phyloP scores from a whole-genome alignment of 2,329 filamentous ascomycete species.

The Hirsutella minnesotensis region DNA sequence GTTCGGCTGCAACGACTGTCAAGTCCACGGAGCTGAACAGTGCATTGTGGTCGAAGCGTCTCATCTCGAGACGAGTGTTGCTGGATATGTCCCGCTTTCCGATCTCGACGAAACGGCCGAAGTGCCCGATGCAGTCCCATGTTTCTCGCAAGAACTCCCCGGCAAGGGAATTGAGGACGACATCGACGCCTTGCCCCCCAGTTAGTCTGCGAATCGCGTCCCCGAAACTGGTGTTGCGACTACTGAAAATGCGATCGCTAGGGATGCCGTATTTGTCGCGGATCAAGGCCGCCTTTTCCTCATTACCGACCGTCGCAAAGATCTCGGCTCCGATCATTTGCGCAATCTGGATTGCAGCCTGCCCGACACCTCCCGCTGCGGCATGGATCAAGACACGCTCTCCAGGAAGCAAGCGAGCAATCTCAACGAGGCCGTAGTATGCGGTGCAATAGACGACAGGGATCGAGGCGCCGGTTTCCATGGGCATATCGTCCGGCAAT shows the following conservation, averaged over 20 bases:
- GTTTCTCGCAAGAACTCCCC: slow-evolving; percentile 29
- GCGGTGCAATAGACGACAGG: slow-evolving; percentile 29
- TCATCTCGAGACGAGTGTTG: slow-evolving; percentile 33
- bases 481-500: slow-evolving; percentile 23
- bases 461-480: slow-evolving; percentile 25
- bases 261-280: slow-evolving; percentile 23
- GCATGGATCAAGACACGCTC: slow-evolving; percentile 27
- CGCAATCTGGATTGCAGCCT: slow-evolving; percentile 25
- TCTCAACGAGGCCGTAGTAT: slow-evolving; percentile 24
- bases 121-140: slow-evolving; percentile 29
- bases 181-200: slow-evolving; percentile 49
- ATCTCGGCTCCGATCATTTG: slow-evolving; percentile 26
- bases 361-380: slow-evolving; percentile 24
- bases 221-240: slow-evolving; percentile 12
- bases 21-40: slow-evolving; percentile 34
- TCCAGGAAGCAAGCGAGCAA: slow-evolving; percentile 23
- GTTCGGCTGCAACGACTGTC: slow-evolving; percentile 26
- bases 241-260: slow-evolving; percentile 16
- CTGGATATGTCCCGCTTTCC: slow-evolving; percentile 22
- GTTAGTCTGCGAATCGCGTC: slow-evolving; percentile 11
- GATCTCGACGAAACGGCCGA: slow-evolving; percentile 34
- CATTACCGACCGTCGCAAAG: slow-evolving; percentile 27
- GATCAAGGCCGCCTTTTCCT: slow-evolving; percentile 23
- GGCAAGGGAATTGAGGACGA: slow-evolving; percentile 44
- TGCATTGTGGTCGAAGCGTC: slow-evolving; percentile 32